These are phyloP conservation scores for Zymoseptoria passerinii DNA, from an alignment of 2,329 filamentous ascomycete genomes.

Conservation along the genomic window DNA sequence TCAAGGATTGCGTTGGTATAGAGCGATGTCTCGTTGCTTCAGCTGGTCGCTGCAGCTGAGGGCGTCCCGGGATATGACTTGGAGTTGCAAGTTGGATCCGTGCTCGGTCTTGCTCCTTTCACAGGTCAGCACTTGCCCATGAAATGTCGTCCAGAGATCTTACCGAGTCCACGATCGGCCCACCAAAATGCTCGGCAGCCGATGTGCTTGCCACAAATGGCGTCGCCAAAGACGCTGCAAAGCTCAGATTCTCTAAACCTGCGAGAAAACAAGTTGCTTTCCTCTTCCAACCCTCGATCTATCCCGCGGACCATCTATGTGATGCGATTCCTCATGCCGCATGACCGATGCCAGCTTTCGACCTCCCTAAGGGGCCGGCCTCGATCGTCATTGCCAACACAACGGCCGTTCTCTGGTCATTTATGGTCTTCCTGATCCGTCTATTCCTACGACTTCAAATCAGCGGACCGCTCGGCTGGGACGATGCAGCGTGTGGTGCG, in stretches of 20 bases:
- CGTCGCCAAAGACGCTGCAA: too few relatives aligned
- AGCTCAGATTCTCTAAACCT: too few relatives aligned
- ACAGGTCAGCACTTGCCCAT: background rate
- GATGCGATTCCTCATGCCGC: background rate
- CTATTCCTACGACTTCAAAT: constrained; percentile 22
- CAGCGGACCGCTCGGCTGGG: constrained; percentile 24
- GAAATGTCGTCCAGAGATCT: background rate
- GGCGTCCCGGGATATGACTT: too few relatives aligned
- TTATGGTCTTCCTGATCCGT: constrained; percentile 21
- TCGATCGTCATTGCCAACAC: constrained; percentile 18
- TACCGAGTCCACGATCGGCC: background rate
- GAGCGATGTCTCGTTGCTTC: background rate
- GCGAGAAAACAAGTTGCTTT: background rate
- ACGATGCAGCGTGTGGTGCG: constrained; percentile 20
- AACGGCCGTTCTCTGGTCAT: constrained; percentile 19
- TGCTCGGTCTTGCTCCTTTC: background rate
- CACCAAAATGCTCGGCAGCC: background rate
- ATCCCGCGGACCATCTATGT: background rate
- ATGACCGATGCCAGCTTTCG: constrained; percentile 15
- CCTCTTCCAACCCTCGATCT: too few relatives aligned
- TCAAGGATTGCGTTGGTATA: background rate
- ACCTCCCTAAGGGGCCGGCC: constrained; percentile 15
- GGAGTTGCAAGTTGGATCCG: background rate
- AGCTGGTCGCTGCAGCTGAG: background rate
- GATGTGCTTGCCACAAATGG: background rate